Percentiles rank a stretch among this genome's conserved stretches.
phyloP scores from a whole-genome alignment of 2,329 filamentous ascomycete genomes.

The Metarhizium rileyi region DNA sequence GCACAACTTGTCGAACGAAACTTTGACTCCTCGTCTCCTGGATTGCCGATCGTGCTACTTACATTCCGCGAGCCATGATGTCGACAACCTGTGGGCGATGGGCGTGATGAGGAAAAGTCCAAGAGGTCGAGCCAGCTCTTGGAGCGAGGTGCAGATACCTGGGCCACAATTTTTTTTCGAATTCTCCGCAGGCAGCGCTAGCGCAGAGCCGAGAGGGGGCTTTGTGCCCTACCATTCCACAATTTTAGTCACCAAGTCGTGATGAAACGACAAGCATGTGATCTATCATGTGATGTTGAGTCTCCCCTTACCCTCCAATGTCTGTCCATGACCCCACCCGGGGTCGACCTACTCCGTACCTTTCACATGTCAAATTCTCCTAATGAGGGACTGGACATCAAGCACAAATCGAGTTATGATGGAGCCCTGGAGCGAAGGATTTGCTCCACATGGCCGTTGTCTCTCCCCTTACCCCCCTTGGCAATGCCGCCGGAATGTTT shows the following conservation, averaged over 20 bases:
- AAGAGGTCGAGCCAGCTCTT: slow-evolving; percentile 16
- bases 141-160: slow-evolving; percentile 18
- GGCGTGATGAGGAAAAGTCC: slow-evolving; percentile 24
- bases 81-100: slow-evolving; percentile 29
- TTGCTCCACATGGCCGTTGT: too few relatives aligned
- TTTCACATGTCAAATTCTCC: too few relatives aligned
- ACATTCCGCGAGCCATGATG: slow-evolving; percentile 59
- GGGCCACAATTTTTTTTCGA: slow-evolving; percentile 21
- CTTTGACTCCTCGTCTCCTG: not conserved
- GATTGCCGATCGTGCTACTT: slow-evolving; percentile 23
- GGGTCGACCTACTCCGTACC: too few relatives aligned
- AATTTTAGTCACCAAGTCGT: not conserved
- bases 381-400: too few relatives aligned
- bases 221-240: slow-evolving; percentile 24
- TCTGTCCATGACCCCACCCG: too few relatives aligned
- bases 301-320: not conserved
- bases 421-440: too few relatives aligned
- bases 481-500: not conserved
- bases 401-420: too few relatives aligned
- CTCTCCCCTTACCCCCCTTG: slow-evolving; percentile 1
- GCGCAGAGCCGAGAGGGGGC: slow-evolving; percentile 19
- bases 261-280: slow-evolving; percentile 1
- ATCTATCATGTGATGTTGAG: not conserved
- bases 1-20: not conserved
- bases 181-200: slow-evolving; percentile 8